These are phyloP conservation scores for Prinsepia uniflora DNA, from an alignment of 306 rosid species.

Conservation along the genomic window DNA sequence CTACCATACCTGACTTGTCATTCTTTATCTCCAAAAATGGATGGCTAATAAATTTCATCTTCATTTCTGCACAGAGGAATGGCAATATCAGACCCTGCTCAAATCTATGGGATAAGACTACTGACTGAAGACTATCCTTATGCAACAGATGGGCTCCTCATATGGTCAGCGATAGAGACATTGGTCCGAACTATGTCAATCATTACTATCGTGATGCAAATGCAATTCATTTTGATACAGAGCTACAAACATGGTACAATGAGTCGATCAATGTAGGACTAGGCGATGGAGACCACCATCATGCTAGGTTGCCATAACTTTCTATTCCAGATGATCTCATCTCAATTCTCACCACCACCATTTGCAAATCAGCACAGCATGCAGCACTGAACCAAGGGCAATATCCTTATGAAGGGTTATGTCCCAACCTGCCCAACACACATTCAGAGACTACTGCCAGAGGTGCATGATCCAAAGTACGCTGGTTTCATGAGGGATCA, in stretches of 20 bases:
- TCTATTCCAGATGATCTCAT: constrained; percentile 46
- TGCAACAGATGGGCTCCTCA: constrained; percentile 64
- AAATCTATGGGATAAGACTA: constrained; percentile 73
- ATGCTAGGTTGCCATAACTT: constrained; percentile 80
- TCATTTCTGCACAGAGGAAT: constrained; percentile 42
- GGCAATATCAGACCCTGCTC: constrained; percentile 70
- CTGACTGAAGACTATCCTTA: constrained; percentile 76
- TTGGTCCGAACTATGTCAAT: constrained; percentile 66
- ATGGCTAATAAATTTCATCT: background rate
- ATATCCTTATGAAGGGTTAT: constrained; percentile 83
- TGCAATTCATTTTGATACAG: constrained; percentile 48
- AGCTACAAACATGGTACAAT: constrained; percentile 76
- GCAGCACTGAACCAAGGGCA: constrained; percentile 94
- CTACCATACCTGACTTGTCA: background rate
- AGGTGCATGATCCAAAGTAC: constrained; percentile 66
- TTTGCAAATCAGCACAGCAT: constrained; percentile 85
- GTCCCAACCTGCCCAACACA: constrained; percentile 78
- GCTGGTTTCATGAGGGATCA: constrained; percentile 52
- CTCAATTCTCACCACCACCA: constrained; percentile 57
- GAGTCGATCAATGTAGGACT: constrained; percentile 73
- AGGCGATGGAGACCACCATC: constrained; percentile 66
- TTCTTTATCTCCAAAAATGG: background rate
- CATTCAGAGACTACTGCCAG: constrained; percentile 61
- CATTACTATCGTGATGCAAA: constrained; percentile 63
- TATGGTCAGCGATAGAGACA: constrained; percentile 76